Conservation (phyloP, 2,329 filamentous ascomycete species). For the Talaromyces islandicus region DNA sequence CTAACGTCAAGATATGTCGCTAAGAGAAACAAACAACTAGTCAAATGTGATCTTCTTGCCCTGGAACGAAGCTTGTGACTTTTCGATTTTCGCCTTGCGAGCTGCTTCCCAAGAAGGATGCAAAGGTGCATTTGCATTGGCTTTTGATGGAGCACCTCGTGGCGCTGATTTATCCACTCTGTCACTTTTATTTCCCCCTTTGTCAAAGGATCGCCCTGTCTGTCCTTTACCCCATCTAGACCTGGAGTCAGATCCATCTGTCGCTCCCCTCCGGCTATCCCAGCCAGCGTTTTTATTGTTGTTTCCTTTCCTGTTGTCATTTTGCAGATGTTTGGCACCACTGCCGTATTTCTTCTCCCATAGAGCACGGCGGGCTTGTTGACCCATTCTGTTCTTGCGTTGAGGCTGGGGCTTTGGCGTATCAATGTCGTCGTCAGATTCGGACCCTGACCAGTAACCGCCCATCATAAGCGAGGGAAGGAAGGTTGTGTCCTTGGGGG, state of each 20-base stretch:
- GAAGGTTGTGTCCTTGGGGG: constrained; percentile 45
- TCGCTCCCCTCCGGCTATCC: constrained; percentile 55
- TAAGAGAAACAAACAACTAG: constrained; percentile 25
- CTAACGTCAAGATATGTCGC: no score
- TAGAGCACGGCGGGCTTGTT: constrained; percentile 55
- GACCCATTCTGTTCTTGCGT: constrained; percentile 58
- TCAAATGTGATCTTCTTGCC: constrained; percentile 61
- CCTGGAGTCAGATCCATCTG: constrained; percentile 19
- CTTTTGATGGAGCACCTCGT: constrained; percentile 14
- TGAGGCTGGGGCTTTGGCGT: constrained; percentile 28
- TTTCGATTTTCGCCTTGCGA: constrained; percentile 55
- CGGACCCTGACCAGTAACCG: constrained; percentile 59
- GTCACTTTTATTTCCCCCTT: constrained; percentile 6
- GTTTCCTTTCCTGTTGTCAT: constrained; percentile 9
- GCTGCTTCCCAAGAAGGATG: constrained; percentile 63
- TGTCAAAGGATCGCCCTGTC: constrained; percentile 7
- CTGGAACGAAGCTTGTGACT: constrained; percentile 43
- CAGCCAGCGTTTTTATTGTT: constrained; percentile 47
- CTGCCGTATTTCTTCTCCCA: constrained; percentile 58
- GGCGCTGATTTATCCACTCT: not conserved
- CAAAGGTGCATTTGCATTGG: constrained; percentile 40
- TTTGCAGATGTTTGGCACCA: constrained; percentile 51
- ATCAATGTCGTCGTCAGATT: constrained; percentile 47
- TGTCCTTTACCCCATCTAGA: constrained; percentile 17
- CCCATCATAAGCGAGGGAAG: constrained; percentile 57